Evolutionary conservation across 164 flowering plant genomes (phyloP).

Genomic region (Magnolia sinica): DNA sequence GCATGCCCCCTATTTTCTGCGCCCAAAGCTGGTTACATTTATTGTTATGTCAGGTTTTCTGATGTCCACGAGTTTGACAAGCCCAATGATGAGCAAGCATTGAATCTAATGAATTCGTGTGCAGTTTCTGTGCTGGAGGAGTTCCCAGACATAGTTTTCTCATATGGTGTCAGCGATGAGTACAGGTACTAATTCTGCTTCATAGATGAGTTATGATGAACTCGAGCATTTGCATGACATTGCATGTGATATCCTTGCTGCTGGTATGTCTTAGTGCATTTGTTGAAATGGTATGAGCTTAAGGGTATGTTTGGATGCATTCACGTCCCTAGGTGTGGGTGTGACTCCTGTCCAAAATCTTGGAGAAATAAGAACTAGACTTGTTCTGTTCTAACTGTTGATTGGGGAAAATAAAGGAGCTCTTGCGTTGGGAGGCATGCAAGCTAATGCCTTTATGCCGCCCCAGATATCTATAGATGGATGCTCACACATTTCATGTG

Average conservation of each 20-base stretch:
- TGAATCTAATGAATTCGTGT: slow-evolving; percentile 86
- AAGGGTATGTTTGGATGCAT: background rate
- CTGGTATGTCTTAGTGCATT: background rate
- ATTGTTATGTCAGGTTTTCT: slow-evolving; percentile 52
- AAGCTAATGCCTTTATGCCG: background rate
- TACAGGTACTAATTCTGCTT: slow-evolving; percentile 53
- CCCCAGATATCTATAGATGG: background rate
- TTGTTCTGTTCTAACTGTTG: background rate
- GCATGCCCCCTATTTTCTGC: background rate
- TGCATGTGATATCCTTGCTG: background rate
- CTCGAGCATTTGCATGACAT: background rate
- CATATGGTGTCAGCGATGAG: slow-evolving; percentile 91
- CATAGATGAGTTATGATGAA: slow-evolving; percentile 1
- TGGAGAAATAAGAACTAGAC: background rate
- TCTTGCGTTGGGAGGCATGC: too few species aligned
- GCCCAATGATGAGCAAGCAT: slow-evolving; percentile 79
- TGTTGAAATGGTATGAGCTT: background rate
- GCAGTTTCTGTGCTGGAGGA: slow-evolving; percentile 67
- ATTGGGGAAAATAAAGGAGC: too few species aligned
- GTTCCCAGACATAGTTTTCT: slow-evolving; percentile 63
- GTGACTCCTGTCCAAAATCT: background rate
- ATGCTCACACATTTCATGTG: background rate
- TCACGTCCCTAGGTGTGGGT: background rate
- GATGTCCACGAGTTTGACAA: slow-evolving; percentile 78
- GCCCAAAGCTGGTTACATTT: background rate